Base-by-base conservation (phyloP, 805 yeast species). In the Saturnispora dispora region DNA sequence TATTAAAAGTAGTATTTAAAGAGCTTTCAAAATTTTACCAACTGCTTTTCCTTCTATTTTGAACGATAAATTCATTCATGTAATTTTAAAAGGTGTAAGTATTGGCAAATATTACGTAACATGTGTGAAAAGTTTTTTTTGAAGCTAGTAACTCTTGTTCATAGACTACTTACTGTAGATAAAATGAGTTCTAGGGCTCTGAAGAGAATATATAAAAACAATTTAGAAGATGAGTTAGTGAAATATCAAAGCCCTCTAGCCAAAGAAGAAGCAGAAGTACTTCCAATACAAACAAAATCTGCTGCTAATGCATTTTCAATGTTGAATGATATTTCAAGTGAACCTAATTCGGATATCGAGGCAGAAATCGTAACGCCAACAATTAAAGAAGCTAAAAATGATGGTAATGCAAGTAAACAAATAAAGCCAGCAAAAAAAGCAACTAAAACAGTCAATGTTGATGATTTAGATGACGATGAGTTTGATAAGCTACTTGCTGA, bases 401-500 rank as follows among this genome's bases (percentile, higher is more conserved):
- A 4, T 20, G 10, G 13, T n/a, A 43, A 43, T 15, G 5, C 25
- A 4, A 37, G 40, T 23, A 30, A 37, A 28, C 25, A 48, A 45
- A 23, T 32, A 40, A 45, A 44, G 64, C 62, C 25, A 58, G 54
- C 1, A 20, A 57, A 59, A 4, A 60, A 56, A 44, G 17, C 59
- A 55, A 30, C 35, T 9, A 37, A 37, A 20, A 40, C 23, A 3
- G 25, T 27, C 5, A 52, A 23, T 6, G 51, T 56, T 82, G 59
- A 56, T 47, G 56, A 53, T 33, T 27, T 51, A 6, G 58, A 54
- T 32, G 61, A 60, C 32, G 54, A 77, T 7, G 87, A 81, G 33
- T 65, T 84, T 25, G 87, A 82, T 62, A 68, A 67, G 53, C 68
- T 82, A 4, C 62, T 84, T 4, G 74, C 69, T 18, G 77, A 80